phyloP scores from a whole-genome alignment of 2,329 filamentous ascomycete species.

The Delphinella strobiligena region DNA sequence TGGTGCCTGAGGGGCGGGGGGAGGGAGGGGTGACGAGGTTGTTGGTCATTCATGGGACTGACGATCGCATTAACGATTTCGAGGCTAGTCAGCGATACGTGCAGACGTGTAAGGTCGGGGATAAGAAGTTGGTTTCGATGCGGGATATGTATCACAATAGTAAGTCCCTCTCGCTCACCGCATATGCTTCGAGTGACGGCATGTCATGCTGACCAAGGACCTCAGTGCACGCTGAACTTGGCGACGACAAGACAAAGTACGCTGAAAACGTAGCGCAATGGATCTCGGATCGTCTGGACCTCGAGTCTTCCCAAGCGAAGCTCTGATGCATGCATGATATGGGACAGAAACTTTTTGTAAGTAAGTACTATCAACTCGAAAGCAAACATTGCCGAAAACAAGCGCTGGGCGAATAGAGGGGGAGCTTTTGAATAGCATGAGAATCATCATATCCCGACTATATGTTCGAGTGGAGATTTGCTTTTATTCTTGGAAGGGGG shows the following conservation, averaged over 20 bases:
- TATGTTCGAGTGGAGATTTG: too few relatives aligned
- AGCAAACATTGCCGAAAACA: too few relatives aligned
- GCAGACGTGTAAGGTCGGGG: constrained; percentile 44
- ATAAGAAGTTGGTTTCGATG: constrained; percentile 67
- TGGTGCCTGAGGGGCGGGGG: constrained; percentile 27
- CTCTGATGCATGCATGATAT: neutral
- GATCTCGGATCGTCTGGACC: constrained; percentile 16
- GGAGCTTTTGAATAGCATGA: too few relatives aligned
- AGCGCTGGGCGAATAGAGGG: too few relatives aligned
- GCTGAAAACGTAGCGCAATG: constrained; percentile 21
- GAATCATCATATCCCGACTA: too few relatives aligned
- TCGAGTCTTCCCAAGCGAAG: neutral
- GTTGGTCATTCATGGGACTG: constrained; percentile 66
- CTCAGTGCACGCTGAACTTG: constrained; percentile 23
- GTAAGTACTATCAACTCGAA: too few relatives aligned
- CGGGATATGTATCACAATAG: constrained; percentile 66
- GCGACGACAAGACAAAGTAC: constrained; percentile 22
- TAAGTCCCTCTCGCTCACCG: constrained; percentile 18
- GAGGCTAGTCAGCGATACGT: constrained; percentile 53
- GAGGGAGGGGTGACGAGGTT: constrained; percentile 49
- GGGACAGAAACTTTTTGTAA: too few relatives aligned
- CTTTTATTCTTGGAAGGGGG: too few relatives aligned
- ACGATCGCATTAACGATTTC: constrained; percentile 57
- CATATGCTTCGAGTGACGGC: neutral
- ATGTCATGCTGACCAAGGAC: constrained; percentile 3